Percentiles rank a stretch among this genome's conserved stretches.
Evolutionary conservation across 106 monocot genomes (phyloP).

Genomic region (Hemerocallis citrina): DNA sequence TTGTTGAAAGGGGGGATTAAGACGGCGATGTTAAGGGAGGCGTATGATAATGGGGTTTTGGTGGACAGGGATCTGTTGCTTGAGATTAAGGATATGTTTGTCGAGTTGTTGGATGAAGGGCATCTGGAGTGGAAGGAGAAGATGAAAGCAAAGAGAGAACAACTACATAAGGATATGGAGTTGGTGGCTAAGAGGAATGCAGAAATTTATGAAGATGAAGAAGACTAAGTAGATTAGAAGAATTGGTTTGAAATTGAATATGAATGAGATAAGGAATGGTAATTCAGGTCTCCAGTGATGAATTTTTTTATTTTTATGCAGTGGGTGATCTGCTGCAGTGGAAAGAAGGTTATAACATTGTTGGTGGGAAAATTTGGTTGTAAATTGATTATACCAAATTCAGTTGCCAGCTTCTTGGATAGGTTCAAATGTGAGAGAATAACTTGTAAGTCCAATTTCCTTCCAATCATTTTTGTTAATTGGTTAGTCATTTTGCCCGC

Average conservation of each 20-base stretch:
- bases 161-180: slow-evolving; percentile 31
- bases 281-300: too few species aligned
- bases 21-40: slow-evolving; percentile 85
- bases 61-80: slow-evolving; percentile 74
- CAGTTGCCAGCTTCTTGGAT: too few species aligned
- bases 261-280: too few species aligned
- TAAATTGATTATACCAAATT: too few species aligned
- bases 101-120: slow-evolving; percentile 73
- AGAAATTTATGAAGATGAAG: slow-evolving; percentile 7
- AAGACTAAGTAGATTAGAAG: neutral
- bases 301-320: too few species aligned
- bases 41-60: slow-evolving; percentile 55
- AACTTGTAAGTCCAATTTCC: too few species aligned
- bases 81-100: slow-evolving; percentile 71
- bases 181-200: slow-evolving; percentile 21
- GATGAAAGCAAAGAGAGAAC: slow-evolving; percentile 31
- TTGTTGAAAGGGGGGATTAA: slow-evolving; percentile 87
- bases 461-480: too few species aligned
- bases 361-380: too few species aligned
- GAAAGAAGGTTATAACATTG: too few species aligned
- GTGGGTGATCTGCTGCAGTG: too few species aligned
- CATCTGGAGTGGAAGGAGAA: slow-evolving; percentile 48
- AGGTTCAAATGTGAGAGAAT: too few species aligned
- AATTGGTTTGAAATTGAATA: neutral
- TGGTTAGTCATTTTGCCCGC: too few species aligned